These are phyloP conservation scores for Paraconiothyrium sp. DNA, from an alignment of 2,329 filamentous ascomycete genomes.

Conservation along the genomic window DNA sequence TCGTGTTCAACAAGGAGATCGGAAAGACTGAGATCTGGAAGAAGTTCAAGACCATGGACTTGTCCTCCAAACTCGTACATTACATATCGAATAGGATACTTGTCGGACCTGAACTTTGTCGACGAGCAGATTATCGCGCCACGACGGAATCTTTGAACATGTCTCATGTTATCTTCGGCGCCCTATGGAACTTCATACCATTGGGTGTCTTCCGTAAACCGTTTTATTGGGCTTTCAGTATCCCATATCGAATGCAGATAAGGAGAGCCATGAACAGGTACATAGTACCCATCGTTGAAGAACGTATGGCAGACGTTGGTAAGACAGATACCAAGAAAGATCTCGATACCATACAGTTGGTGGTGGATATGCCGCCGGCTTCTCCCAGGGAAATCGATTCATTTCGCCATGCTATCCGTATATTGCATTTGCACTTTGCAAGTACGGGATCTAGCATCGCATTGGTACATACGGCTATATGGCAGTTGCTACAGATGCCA, in stretches of 20 bases:
- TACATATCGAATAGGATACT: conserved; percentile 19
- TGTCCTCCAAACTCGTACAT: conserved; percentile 18
- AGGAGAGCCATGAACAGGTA: conserved; percentile 15
- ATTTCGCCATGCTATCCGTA: conserved; percentile 17
- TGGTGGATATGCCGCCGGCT: conserved; percentile 16
- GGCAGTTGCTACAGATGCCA: conserved; percentile 15
- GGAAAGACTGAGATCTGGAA: too few relatives aligned
- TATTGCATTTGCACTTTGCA: conserved; percentile 19
- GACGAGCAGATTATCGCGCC: conserved; percentile 15
- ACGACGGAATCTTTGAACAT: conserved; percentile 16
- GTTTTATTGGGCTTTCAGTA: conserved; percentile 20
- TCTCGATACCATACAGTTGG: conserved; percentile 17
- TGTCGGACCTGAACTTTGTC: conserved; percentile 17
- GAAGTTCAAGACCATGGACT: conserved; percentile 2
- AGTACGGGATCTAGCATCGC: conserved; percentile 16
- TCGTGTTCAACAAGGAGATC: too few relatives aligned
- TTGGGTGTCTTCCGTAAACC: conserved; percentile 14
- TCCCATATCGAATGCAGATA: conserved; percentile 14
- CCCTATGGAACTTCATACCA: conserved; percentile 15
- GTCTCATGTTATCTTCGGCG: conserved; percentile 17
- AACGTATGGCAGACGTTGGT: background rate
- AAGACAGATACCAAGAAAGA: background rate
- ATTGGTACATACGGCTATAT: conserved; percentile 11
- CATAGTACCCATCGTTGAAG: conserved; percentile 17
- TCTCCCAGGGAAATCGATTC: conserved; percentile 14